Conservation (phyloP, 1,284 basidiomycete species). For the Thecaphora frezii region DNA sequence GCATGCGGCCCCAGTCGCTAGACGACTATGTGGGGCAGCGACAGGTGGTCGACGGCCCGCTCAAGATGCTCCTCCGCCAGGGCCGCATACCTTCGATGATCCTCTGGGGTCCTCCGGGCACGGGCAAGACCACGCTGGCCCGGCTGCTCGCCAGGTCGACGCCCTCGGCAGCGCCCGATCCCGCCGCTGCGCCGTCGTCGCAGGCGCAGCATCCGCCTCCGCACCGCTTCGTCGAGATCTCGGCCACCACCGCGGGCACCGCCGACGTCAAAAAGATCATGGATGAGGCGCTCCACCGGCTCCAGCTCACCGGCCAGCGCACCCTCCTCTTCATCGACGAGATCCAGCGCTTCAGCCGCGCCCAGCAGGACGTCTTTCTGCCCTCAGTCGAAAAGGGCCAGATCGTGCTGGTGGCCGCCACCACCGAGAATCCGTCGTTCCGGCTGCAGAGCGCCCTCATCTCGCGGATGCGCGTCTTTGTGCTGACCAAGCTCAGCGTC, state of each 20-base stretch:
- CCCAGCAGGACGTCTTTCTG: slow-evolving; percentile 69
- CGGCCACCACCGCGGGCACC: slow-evolving; percentile 66
- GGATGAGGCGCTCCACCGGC: slow-evolving; percentile 74
- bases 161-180: slow-evolving; percentile 68
- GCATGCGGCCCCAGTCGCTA: slow-evolving; percentile 48
- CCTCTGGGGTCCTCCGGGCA: slow-evolving; percentile 55
- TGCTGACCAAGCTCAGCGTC: slow-evolving; percentile 44
- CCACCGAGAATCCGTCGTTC: slow-evolving; percentile 90
- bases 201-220: slow-evolving; percentile 12
- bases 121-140: slow-evolving; percentile 78
- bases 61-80: slow-evolving; percentile 41
- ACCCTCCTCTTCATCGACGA: slow-evolving; percentile 82
- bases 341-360: slow-evolving; percentile 77
- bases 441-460: slow-evolving; percentile 70
- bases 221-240: slow-evolving; percentile 55
- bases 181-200: slow-evolving; percentile 65
- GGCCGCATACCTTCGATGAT: slow-evolving; percentile 51
- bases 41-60: slow-evolving; percentile 44
- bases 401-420: slow-evolving; percentile 73
- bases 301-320: slow-evolving; percentile 71
- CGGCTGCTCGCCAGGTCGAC: slow-evolving; percentile 69
- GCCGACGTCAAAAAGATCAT: slow-evolving; percentile 77
- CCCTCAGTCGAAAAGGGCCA: slow-evolving; percentile 35
- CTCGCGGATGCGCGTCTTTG: slow-evolving; percentile 71
- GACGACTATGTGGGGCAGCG: slow-evolving; percentile 51